Evolutionary conservation across 2,329 filamentous ascomycete species (phyloP).

Genomic region (Phyllosticta citrichinensis): DNA sequence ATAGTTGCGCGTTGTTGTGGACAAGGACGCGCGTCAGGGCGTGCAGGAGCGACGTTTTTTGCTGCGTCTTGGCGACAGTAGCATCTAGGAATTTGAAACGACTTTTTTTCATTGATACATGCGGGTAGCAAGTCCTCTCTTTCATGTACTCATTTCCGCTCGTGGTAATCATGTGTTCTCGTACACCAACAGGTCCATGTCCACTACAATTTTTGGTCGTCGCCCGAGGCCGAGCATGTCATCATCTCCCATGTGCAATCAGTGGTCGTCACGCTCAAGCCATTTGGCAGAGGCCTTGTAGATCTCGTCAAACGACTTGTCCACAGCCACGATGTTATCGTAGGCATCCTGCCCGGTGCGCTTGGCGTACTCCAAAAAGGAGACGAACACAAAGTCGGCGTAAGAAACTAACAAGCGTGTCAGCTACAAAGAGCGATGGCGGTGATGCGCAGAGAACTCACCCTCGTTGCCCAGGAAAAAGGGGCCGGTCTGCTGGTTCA

Average conservation of each 20-base stretch:
- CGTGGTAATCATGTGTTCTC: background rate
- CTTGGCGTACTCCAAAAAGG: conserved; percentile 37
- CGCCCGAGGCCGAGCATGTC: background rate
- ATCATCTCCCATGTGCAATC: background rate
- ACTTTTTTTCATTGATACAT: background rate
- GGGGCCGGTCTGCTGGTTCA: conserved; percentile 49
- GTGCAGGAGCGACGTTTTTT: background rate
- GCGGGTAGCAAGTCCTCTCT: background rate
- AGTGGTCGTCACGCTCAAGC: conserved; percentile 29
- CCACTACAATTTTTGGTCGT: background rate
- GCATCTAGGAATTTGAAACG: background rate
- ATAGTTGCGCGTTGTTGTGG: background rate
- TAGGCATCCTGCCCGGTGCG: conserved; percentile 28
- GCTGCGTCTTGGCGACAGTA: background rate
- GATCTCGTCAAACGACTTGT: conserved; percentile 24
- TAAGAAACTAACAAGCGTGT: conserved; percentile 24
- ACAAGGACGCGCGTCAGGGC: background rate
- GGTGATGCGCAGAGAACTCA: conserved; percentile 22
- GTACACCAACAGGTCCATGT: no score
- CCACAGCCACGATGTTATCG: conserved; percentile 30
- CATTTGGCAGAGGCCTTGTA: conserved; percentile 32
- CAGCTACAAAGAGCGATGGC: background rate
- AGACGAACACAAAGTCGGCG: conserved; percentile 44
- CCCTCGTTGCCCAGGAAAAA: conserved; percentile 50
- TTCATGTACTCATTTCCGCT: background rate